Evolutionary conservation across 1,284 basidiomycete species (phyloP), one percentile per base, ranked within the genome.

Genomic region (Pterula multifida): DNA sequence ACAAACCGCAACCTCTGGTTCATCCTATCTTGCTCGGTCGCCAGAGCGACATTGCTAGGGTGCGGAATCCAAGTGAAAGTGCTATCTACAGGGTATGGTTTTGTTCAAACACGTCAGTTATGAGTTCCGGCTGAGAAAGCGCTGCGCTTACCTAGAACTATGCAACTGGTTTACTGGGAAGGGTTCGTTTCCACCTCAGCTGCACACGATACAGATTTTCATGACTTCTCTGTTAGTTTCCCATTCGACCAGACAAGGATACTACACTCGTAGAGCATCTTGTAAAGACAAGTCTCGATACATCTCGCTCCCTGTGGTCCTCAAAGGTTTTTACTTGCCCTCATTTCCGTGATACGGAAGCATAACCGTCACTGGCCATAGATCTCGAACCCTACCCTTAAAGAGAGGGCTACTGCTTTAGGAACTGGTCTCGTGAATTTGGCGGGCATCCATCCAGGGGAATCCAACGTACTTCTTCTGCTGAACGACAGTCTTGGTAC

Each of bases 11-110:
- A 56, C 79, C 86, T 1, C 75, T 90, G 35, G 85, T 88, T 0
- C 88, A 90, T 57, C 87, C 87, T 11, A 85, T 90, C 56, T 71
- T 90, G 6, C 74, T 90, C 2, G 87, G 86, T 12, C 69, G 86
- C 45, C 87, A 90, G 68, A 87, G 85, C 57, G 87, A 90, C 65
- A 81, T 80, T 24, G 80, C 79, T n/a, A 75, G 84, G 42, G 85
- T 88, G 4, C 69, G 86, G 48, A 79, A 86, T 55, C 73, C 81
- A 3, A 69, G 73, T 24, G 85, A 90, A 63, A 88, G 85, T 58
- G 81, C 87, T 1, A 69, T 86, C 3, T 88, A 88, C 62, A 78
- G 86, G 39, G 39, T 42, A 42, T n/a, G n/a, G n/a, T n/a, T n/a
- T n/a, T n/a, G n/a, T n/a, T n/a, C n/a, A n/a, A n/a, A n/a, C n/a